Conservation (phyloP, 176 grass and related monocot genomes). For the bread wheat (Triticum aestivum) region DNA sequence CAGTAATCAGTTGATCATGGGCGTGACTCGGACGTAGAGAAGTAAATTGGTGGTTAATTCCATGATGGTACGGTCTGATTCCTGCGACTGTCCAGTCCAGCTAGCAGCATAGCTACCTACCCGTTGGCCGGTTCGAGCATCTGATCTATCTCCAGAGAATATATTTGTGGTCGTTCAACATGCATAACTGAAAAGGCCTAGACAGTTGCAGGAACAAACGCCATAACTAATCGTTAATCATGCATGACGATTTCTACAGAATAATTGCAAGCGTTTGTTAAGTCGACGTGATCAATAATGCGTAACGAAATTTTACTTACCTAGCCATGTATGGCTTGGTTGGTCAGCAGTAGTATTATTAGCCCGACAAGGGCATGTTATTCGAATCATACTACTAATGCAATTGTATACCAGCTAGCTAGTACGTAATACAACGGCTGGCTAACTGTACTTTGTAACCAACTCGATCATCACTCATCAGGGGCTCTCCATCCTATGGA, state of each 20-base stretch:
- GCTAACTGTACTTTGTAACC: constrained; percentile 6
- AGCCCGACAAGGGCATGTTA: constrained; percentile 19
- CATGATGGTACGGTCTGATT: too few species aligned
- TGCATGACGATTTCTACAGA: neutral
- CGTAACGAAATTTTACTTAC: neutral
- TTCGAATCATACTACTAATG: neutral
- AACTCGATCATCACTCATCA: neutral
- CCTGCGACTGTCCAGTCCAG: too few species aligned
- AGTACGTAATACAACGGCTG: neutral
- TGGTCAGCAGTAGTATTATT: neutral
- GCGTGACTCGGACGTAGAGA: too few species aligned
- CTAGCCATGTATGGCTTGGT: too few species aligned
- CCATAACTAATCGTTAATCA: neutral
- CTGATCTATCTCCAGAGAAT: neutral
- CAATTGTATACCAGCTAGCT: neutral
- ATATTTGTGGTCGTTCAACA: neutral
- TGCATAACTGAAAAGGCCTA: neutral
- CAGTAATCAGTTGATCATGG: too few species aligned
- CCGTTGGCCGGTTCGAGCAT: constrained; percentile 2
- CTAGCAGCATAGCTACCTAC: neutral
- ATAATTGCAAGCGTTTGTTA: neutral
- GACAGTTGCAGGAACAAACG: constrained; percentile 8
- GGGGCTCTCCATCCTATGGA: neutral
- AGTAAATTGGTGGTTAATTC: too few species aligned
- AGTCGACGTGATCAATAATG: neutral